Base-by-base conservation (phyloP, 2,329 filamentous ascomycete genomes). In the Clarireedia monteithiana region DNA sequence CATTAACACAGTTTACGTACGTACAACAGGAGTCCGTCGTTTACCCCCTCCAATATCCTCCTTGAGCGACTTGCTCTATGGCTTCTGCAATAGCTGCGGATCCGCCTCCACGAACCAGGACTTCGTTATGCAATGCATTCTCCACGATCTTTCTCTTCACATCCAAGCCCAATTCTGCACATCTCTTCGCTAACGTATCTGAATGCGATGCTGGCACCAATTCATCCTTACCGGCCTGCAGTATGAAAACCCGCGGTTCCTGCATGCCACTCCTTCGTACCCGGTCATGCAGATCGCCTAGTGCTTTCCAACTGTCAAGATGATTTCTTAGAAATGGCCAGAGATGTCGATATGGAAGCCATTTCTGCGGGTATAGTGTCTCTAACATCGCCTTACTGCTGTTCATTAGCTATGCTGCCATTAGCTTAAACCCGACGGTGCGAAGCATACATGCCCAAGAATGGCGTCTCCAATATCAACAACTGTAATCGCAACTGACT, bases 301-400 rank as follows among this genome's bases (percentile, higher is more conserved):
- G 60, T 59, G 82, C 82, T 53, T 70, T 66, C 72, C 71, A 77
- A 60, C 74, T 82, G 60, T 84, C 77, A 38, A 84, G 70, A 42
- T 81, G 78, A 58, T 79, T 91, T 62, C 86, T 77, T 10, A 91
- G 74, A 65, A 91, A 91, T 0, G 85, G 85, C 75, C 83, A 82
- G 0, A 92, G 75, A 66, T 91, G 83, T 48, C 80, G 79, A 67
- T 92, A 92, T 0, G 88, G 88, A 6, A 91, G 73, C 86, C 88
- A 91, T 63, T 81, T 87, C 63, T 91, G 86, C 1, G 88, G 88
- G 65, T 91, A 92, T 2, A 92, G 69, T 1, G 81, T 82, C 44
- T 80, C 72, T 5, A 92, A 74, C 86, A 92, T 90, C 17, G 79
- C 80, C 57, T 79, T 77, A 24, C 52, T 26, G 5, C 12, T 15